Evolutionary conservation across 1,284 basidiomycete genomes (phyloP), one percentile per base, ranked within the genome.

Genomic region (Ceratorhiza oryzae-sativae): DNA sequence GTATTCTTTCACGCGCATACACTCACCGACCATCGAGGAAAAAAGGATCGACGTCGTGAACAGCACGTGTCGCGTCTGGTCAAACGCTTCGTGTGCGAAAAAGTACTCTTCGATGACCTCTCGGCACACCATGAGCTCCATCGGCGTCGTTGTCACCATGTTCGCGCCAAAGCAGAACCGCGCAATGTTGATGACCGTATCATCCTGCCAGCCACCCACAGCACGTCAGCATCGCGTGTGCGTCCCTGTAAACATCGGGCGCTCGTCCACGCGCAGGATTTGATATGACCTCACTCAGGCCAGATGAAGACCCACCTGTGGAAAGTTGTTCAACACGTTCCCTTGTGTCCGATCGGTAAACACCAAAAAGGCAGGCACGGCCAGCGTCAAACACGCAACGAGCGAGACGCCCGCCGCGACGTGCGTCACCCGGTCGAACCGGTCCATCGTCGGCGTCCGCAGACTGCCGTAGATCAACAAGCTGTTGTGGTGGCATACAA

Each of bases 111-210:
- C 95, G 67, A 97, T 86, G 51, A 97, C 94, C 84, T 98, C 95
- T 82, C 95, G 86, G 78, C 95, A 97, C 15, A 98, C 95, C 79
- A 98, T 97, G 23, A 95, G 84, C 78, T 98, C 95, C 59, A 98
- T 84, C 0, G 95, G 95, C 20, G 96, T 86, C 0, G 97, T 99
- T 0, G 96, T 97, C 77, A 97, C 97, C 97, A 99, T 99, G 81
- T 99, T 99, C 73, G 97, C 81, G 3, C 97, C 97, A 78, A 99
- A 98, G 77, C 93, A 95, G 77, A 98, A 94, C 25, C 96, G 87
- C 5, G 97, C 97, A 68, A 98, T 85, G 79, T 98, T 97, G 81
- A 97, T 95, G 71, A 97, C 77, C 30, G 89, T 87, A 79, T 96
- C 93, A 76, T 86, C 84, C 90, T 92, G 76, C 13, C n/a, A 23